These are phyloP conservation scores for Neonectria magnoliae DNA, from an alignment of 2,329 filamentous ascomycete species.

Conservation along the genomic window DNA sequence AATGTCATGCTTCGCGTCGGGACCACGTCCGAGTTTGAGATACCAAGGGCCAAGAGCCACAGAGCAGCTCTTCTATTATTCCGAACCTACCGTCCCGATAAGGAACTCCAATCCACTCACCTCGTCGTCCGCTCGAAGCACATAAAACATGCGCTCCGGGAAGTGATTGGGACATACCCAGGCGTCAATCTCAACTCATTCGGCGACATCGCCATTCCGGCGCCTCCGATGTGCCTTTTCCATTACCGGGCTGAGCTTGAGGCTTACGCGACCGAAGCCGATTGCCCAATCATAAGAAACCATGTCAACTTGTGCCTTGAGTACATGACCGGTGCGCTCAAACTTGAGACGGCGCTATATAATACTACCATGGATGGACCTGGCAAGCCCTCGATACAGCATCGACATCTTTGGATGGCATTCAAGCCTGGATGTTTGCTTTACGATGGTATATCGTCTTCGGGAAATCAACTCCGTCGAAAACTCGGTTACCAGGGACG, in stretches of 20 bases:
- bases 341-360: not conserved
- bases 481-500: too few species aligned
- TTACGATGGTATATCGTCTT: not conserved
- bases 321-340: not conserved
- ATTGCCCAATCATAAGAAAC: not conserved
- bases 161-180: conserved; percentile 2
- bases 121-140: conserved; percentile 1
- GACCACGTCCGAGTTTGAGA: not conserved
- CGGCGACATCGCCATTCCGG: not conserved
- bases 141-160: not conserved
- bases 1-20: not conserved
- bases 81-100: not conserved
- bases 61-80: not conserved
- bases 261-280: not conserved
- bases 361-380: not conserved
- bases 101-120: not conserved
- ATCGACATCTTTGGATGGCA: not conserved
- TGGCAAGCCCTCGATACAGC: not conserved
- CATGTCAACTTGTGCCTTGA: conserved; percentile 1
- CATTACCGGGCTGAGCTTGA: not conserved
- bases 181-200: not conserved
- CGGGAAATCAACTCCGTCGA: not conserved
- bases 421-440: not conserved
- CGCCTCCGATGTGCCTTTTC: conserved; percentile 8
- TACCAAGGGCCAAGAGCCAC: not conserved